A percentile compares a stretch with the other conserved stretches of the same genome.
These are phyloP conservation scores for Taphrina betulina DNA, from an alignment of 1,139 yeast species.

Conservation along the genomic window DNA sequence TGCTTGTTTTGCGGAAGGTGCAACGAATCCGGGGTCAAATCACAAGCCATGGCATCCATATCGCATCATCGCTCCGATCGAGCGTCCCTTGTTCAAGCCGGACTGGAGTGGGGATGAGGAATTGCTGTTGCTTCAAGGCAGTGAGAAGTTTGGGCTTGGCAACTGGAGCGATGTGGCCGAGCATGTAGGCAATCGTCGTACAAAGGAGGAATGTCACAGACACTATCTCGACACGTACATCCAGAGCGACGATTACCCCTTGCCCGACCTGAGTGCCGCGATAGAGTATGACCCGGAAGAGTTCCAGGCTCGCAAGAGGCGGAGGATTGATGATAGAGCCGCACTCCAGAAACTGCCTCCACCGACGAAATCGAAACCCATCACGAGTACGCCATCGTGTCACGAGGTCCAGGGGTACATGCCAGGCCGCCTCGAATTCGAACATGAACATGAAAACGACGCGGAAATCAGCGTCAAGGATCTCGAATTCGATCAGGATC, in stretches of 20 bases:
- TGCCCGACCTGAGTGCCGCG: slow-evolving; percentile 62
- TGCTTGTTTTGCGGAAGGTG: slow-evolving; percentile 89
- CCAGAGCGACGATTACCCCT: slow-evolving; percentile 68
- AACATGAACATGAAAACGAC: slow-evolving; percentile 92
- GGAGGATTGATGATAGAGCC: slow-evolving; percentile 67
- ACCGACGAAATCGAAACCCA: slow-evolving; percentile 76
- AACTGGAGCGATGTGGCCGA: slow-evolving; percentile 98
- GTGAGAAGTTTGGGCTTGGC: slow-evolving; percentile 87
- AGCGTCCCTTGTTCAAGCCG: slow-evolving; percentile 83
- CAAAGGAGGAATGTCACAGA: slow-evolving; percentile 83
- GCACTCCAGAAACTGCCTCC: slow-evolving; percentile 53
- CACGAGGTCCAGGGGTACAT: slow-evolving; percentile 96
- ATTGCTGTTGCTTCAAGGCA: slow-evolving; percentile 78
- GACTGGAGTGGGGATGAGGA: slow-evolving; percentile 99
- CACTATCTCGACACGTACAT: slow-evolving; percentile 76
- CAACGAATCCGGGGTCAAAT: slow-evolving; percentile 59
- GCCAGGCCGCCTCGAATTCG: slow-evolving; percentile 98
- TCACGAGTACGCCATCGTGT: slow-evolving; percentile 91
- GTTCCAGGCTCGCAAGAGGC: slow-evolving; percentile 66
- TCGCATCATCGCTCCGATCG: slow-evolving; percentile 86
- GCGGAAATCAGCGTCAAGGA: slow-evolving; percentile 94
- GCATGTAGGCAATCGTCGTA: slow-evolving; percentile 78
- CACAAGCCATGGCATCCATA: slow-evolving; percentile 96
- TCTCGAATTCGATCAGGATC: slow-evolving; percentile 87
- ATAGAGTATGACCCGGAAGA: slow-evolving; percentile 67